Evolutionary conservation across 1,284 basidiomycete genomes (phyloP).

Genomic region (Puccinia horiana): DNA sequence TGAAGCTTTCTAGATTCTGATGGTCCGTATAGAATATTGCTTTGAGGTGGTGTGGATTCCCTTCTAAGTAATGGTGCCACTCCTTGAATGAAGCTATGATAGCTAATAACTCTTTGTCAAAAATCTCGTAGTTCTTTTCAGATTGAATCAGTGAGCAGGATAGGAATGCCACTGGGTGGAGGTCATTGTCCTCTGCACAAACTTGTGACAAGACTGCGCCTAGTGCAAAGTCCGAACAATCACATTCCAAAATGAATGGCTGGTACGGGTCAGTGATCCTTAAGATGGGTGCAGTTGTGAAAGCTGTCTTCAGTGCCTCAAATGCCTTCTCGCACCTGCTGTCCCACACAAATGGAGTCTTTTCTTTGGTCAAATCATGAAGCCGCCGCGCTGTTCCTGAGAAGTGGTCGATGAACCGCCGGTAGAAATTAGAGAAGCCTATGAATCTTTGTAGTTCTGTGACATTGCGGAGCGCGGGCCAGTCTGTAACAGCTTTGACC

Average conservation of each 20-base stretch:
- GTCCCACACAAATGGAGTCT: no score
- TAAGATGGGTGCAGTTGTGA: no score
- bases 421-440: no score
- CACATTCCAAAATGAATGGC: no score
- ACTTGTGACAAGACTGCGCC: constrained; percentile 8
- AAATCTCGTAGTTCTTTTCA: constrained; percentile 18
- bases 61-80: constrained; percentile 1
- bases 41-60: background rate
- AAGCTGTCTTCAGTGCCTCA: no score
- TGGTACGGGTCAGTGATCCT: no score
- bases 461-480: background rate
- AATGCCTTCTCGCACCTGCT: no score
- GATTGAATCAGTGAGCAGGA: background rate
- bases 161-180: constrained; percentile 21
- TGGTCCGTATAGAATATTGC: constrained; percentile 27
- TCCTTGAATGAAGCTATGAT: background rate
- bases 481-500: background rate
- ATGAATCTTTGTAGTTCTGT: no score
- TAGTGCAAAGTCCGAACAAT: no score
- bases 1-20: background rate
- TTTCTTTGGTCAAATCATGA: no score
- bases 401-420: no score
- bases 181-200: background rate
- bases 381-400: no score
- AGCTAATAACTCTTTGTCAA: constrained; percentile 16